Conservation (phyloP, 176 grass and related monocot species). For the Poa annua region DNA sequence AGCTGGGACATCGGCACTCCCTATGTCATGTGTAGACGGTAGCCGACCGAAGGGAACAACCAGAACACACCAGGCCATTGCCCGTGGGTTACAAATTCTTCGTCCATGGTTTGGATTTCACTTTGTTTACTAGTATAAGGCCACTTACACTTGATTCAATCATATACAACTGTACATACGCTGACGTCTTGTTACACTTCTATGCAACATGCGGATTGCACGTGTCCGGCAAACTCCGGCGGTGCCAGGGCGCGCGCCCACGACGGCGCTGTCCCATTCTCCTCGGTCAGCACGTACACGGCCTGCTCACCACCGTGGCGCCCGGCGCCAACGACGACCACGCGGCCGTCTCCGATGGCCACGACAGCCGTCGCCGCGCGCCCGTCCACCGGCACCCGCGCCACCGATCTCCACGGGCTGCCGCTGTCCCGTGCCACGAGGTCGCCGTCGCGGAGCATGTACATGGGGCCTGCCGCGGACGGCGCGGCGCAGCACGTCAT, state of each 20-base stretch:
- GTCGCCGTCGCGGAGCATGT: slow-evolving; percentile 47
- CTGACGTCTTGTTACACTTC: neutral
- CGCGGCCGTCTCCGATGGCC: slow-evolving; percentile 34
- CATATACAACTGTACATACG: neutral
- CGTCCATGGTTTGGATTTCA: no score
- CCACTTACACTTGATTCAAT: no score
- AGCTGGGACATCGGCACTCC: no score
- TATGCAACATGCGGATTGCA: slow-evolving; percentile 61
- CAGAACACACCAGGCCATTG: no score
- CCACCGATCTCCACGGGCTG: slow-evolving; percentile 45
- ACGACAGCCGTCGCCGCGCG: slow-evolving; percentile 33
- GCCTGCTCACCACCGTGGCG: slow-evolving; percentile 37
- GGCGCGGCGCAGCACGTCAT: slow-evolving; percentile 50
- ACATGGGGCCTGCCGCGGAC: slow-evolving; percentile 28
- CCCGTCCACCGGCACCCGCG: slow-evolving; percentile 47
- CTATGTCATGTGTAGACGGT: no score
- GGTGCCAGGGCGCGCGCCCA: slow-evolving; percentile 46
- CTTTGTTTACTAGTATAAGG: no score
- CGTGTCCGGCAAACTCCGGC: slow-evolving; percentile 59
- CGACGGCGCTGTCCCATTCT: slow-evolving; percentile 3
- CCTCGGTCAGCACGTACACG: slow-evolving; percentile 45
- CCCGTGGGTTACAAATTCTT: no score
- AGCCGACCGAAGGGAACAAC: no score
- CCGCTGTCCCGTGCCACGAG: slow-evolving; percentile 37
- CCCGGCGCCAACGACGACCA: slow-evolving; percentile 11